Base-by-base conservation (phyloP, 2,329 filamentous ascomycete genomes). In the Arachnomyces sp. region DNA sequence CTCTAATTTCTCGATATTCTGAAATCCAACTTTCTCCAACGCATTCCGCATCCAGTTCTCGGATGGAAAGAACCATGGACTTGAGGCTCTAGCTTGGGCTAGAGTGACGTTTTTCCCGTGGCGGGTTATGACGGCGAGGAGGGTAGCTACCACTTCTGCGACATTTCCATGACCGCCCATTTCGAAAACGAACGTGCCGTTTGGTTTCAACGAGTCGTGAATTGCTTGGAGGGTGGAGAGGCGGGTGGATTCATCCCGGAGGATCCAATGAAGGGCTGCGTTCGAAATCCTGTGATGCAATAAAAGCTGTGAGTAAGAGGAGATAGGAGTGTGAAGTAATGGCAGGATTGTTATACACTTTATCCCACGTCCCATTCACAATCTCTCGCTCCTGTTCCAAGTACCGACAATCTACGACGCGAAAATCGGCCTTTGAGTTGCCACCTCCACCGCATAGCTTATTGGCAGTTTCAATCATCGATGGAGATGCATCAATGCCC, bases 21-120 rank as follows among this genome's bases (percentile, higher is more conserved):
- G 50, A 36, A 73, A 72, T 0, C 68, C 68, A 2, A 58, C 51
- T 2, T 54, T 44, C 36, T 60, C 51, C 28, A 73, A 48, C 3
- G 56, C 53, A 12, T 45, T 40, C 31, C 49, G 49, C 56, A 76
- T 71, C 78, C 78, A 82, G 0, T 48, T 56, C 51, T 79, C 77
- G 46, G 80, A 77, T 0, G 81, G 79, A 56, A 85, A 86, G 59
- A 82, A 85, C 82, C 82, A 86, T 3, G 82, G 81, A 45, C 73
- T 72, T 0, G 64, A 67, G 11, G 66, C 68, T 14, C 64, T 45
- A 0, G 74, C 74, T 7, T 62, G 59, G n/a, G 63, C 51, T 2
- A 80, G 48, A 0, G 74, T 65, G 0, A 78, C 55, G 20, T 25
- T 25, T 25, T 25, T 25, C 1, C 75, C 71, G 1, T 71, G 66